Evolutionary conservation across 169 alveolate genomes (phyloP).

Genomic region (Perkinsus olseni): DNA sequence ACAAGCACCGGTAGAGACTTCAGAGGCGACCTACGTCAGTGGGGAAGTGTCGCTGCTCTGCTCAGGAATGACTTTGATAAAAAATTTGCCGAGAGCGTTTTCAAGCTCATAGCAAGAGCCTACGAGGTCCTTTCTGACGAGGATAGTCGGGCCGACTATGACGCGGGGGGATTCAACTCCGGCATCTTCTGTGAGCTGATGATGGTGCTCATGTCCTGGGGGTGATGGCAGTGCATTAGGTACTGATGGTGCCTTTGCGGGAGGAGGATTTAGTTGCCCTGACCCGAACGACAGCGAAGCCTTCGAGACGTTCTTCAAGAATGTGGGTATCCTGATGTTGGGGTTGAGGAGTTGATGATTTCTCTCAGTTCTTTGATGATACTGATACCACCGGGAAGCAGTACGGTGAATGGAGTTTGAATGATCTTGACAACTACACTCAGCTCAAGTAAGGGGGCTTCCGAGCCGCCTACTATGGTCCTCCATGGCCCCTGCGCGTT

Average conservation of each 20-base stretch:
- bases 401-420: not conserved
- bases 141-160: not conserved
- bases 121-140: not conserved
- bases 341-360: not conserved
- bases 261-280: not conserved
- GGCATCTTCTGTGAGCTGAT: not conserved
- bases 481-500: no score
- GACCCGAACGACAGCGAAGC: not conserved
- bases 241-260: not conserved
- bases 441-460: not conserved
- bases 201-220: not conserved
- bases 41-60: not conserved
- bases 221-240: not conserved
- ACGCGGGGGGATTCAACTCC: not conserved
- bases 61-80: not conserved
- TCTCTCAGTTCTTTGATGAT: not conserved
- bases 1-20: conserved; percentile 32
- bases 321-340: not conserved
- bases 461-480: not conserved
- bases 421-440: not conserved
- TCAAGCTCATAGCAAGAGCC: not conserved
- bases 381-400: not conserved
- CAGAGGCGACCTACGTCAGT: no score
- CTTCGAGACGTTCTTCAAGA: not conserved
- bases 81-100: not conserved